Evolutionary conservation across 352 stramenopile genomes (phyloP).

Genomic region (Globisporangium nagaii): DNA sequence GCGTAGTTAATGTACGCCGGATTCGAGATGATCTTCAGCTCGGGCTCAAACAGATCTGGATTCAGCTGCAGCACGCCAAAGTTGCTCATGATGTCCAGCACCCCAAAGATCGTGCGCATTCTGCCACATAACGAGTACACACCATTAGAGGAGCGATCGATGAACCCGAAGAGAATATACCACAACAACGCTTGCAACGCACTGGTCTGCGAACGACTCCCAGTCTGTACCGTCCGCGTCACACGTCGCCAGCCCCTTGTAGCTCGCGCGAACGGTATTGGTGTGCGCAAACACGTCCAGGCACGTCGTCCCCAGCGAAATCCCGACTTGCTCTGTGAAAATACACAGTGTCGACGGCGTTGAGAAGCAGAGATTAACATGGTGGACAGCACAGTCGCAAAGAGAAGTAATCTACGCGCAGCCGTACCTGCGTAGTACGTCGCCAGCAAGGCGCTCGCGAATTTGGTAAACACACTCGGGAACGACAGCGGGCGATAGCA

Average conservation of each 20-base stretch:
- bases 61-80: constrained; percentile 74
- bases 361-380: neutral
- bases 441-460: constrained; percentile 60
- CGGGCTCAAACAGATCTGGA: constrained; percentile 54
- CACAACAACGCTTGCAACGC: neutral
- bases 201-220: constrained; percentile 71
- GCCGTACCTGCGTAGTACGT: constrained; percentile 66
- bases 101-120: constrained; percentile 72
- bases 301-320: constrained; percentile 58
- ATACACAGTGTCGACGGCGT: neutral
- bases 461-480: constrained; percentile 74
- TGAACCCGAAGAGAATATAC: neutral
- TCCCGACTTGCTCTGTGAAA: constrained; percentile 57
- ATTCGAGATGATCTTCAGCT: constrained; percentile 76
- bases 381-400: no score
- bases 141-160: no score
- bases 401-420: neutral
- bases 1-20: constrained; percentile 62
- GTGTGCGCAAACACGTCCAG: constrained; percentile 75
- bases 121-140: no score
- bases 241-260: constrained; percentile 67
- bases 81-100: constrained; percentile 75
- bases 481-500: constrained; percentile 66
- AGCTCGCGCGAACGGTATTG: constrained; percentile 51
- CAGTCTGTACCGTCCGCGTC: constrained; percentile 58